Base-by-base conservation (phyloP, 129 eudicot genomes). In the Pulicaria dysenterica region DNA sequence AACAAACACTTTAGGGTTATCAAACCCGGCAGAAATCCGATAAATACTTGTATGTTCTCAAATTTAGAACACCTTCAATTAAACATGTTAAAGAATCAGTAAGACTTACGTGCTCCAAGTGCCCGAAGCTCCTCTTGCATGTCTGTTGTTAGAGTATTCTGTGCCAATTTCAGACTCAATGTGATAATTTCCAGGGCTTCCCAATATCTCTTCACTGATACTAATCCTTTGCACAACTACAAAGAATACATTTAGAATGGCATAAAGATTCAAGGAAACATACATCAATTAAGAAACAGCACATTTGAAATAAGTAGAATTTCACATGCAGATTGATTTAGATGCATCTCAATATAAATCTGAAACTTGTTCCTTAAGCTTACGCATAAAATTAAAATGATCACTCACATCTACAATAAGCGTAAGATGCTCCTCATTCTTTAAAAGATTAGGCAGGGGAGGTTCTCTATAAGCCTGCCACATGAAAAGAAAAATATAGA, bases 71-170 rank as follows among this genome's bases (percentile, higher is more conserved):
- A 63, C 43, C n/a, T 24, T 66, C 58, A 48, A 48, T 48, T 48
- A 15, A 31, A 64, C 31, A 24, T 24, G 31, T 61, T 40, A 31
- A 2, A 39, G n/a, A 34, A 58, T 40, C 62, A 49, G 15, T 42
- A 74, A 68, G 14, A 79, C 94, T 87, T 85, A 92, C 97, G 96
- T 54, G 96, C 98, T 80, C 98, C 98, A 73, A 93, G 87, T 56
- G 91, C 75, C 44, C 85, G 86, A 59, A 93, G 95, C 51, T 87
- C 95, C 82, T 87, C 92, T 83, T 82, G 88, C 69, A 44, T 89
- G 69, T 89, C 92, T 56, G 44, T 77, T 39, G 95, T 77, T 77
- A 90, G 53, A 15, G 79, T 62, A 74, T 81, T 87, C 64, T 83
- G 67, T 66, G 90, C 88, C 47, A 93, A 71, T 70, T 93, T 89